Conservation (phyloP, 176 grass and related monocot genomes). For the Tuctoria greenei region DNA sequence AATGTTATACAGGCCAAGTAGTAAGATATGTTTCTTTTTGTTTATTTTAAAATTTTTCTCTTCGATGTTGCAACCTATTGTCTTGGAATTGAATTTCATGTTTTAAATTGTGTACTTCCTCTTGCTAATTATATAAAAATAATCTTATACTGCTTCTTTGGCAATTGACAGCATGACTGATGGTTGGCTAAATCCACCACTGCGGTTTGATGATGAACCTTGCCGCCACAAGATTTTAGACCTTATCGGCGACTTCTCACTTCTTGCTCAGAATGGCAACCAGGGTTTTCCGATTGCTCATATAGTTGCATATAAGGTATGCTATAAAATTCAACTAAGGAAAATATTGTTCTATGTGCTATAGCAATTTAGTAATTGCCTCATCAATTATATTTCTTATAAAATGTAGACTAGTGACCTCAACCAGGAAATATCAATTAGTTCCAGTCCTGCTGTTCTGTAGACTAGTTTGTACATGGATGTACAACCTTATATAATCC, state of each 20-base stretch:
- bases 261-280: slow-evolving; percentile 82
- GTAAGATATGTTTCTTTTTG: background rate
- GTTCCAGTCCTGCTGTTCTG: background rate
- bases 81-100: background rate
- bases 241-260: slow-evolving; percentile 89
- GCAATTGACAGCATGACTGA: slow-evolving; percentile 53
- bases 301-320: slow-evolving; percentile 92
- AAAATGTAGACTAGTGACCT: background rate
- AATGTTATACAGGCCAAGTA: background rate
- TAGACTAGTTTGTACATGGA: background rate
- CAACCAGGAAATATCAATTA: background rate
- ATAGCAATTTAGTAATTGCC: background rate
- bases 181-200: slow-evolving; percentile 88
- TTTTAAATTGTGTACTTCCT: slow-evolving; percentile 8
- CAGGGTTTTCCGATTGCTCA: slow-evolving; percentile 74
- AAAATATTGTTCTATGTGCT: background rate
- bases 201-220: slow-evolving; percentile 76
- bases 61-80: background rate
- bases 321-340: slow-evolving; percentile 25
- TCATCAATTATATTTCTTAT: background rate
- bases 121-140: slow-evolving; percentile 20
- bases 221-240: slow-evolving; percentile 93
- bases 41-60: background rate
- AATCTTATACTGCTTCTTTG: slow-evolving; percentile 30
- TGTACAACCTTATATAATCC: background rate